Evolutionary conservation across 129 eudicot genomes (phyloP).

Genomic region (Ambrosia trifida): DNA sequence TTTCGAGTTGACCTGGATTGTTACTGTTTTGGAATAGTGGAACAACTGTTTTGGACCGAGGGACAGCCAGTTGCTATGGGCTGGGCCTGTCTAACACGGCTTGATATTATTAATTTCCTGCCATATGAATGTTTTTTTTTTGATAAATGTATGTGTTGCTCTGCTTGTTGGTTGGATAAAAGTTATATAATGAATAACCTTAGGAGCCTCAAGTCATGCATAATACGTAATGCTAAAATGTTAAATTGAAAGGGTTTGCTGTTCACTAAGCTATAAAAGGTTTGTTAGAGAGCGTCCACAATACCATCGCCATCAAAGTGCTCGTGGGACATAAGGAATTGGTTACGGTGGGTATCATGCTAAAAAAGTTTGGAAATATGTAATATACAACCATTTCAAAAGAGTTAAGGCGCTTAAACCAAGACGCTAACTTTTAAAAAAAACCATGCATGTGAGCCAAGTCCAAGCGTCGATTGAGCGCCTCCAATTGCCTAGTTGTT

Average conservation of each 20-base stretch:
- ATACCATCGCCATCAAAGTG: too few species aligned
- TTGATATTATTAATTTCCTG: constrained; percentile 13
- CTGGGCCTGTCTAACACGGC: constrained; percentile 14
- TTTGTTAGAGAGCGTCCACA: too few species aligned
- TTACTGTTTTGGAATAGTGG: constrained; percentile 9
- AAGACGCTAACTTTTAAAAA: too few species aligned
- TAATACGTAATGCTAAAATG: not conserved
- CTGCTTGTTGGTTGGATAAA: not conserved
- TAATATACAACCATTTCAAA: too few species aligned
- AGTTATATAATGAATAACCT: not conserved
- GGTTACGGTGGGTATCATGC: too few species aligned
- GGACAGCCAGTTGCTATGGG: constrained; percentile 14
- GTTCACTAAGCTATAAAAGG: too few species aligned
- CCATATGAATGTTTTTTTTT: constrained; percentile 15
- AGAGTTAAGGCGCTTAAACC: too few species aligned
- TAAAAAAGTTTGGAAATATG: too few species aligned
- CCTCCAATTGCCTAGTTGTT: too few species aligned
- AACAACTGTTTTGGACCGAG: constrained; percentile 4
- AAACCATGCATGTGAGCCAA: too few species aligned
- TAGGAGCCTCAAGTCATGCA: not conserved
- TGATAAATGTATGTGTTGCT: constrained; percentile 13
- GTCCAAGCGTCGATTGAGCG: too few species aligned
- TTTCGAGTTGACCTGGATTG: not conserved
- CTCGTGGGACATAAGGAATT: too few species aligned
- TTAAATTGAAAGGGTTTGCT: not conserved